These are phyloP conservation scores for Colletotrichum lini DNA, from an alignment of 2,329 filamentous ascomycete species.

Conservation along the genomic window DNA sequence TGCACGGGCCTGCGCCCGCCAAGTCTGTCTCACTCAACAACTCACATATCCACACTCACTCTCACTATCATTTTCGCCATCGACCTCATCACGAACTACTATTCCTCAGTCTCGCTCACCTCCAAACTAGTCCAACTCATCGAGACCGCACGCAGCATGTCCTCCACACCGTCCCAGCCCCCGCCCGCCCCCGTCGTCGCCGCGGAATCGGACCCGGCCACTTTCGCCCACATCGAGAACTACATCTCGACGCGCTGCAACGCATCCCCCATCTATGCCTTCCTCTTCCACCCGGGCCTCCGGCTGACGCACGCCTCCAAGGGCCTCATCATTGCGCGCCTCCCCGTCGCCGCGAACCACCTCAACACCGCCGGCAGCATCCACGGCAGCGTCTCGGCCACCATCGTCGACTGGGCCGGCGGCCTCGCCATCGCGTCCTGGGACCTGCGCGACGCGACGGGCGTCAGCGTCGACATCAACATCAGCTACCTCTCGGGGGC, in stretches of 20 bases:
- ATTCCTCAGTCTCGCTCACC: not conserved
- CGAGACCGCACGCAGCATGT: not conserved
- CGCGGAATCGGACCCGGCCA: slow-evolving; percentile 41
- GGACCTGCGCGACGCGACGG: slow-evolving; percentile 73
- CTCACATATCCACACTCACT: not conserved
- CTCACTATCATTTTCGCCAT: not conserved
- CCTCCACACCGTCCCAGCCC: slow-evolving; percentile 33
- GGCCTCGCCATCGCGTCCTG: slow-evolving; percentile 79
- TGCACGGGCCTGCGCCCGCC: slow-evolving; percentile 22
- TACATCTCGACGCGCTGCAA: slow-evolving; percentile 46
- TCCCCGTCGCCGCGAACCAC: slow-evolving; percentile 42
- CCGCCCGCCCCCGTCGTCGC: slow-evolving; percentile 15
- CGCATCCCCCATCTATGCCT: slow-evolving; percentile 45
- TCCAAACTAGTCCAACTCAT: not conserved
- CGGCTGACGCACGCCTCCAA: slow-evolving; percentile 44
- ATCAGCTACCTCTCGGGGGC: slow-evolving; percentile 78
- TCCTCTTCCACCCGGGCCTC: slow-evolving; percentile 42
- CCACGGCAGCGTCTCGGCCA: slow-evolving; percentile 80
- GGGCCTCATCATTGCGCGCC: slow-evolving; percentile 43
- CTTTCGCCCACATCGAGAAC: slow-evolving; percentile 43
- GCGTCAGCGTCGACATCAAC: slow-evolving; percentile 83
- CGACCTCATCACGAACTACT: not conserved
- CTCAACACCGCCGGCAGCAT: slow-evolving; percentile 64
- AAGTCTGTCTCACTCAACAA: slow-evolving; percentile 35
- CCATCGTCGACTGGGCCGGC: slow-evolving; percentile 81